A percentile compares a stretch with the other conserved stretches of the same genome.
These are phyloP conservation scores for Dacryopinax primogenitus DNA, from an alignment of 768 basidiomycete genomes.

Conservation along the genomic window DNA sequence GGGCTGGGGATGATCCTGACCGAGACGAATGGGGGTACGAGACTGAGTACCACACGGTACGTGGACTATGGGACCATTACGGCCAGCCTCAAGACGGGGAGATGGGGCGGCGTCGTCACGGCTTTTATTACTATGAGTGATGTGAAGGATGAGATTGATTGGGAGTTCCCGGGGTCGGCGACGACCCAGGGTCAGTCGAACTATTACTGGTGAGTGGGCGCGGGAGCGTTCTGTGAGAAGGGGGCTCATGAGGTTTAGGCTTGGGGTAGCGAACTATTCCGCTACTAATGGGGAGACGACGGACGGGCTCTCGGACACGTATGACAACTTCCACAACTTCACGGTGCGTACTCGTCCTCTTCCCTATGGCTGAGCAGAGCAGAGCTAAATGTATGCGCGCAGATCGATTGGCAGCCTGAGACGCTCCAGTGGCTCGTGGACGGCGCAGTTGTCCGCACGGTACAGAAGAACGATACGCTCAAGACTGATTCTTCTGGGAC, in stretches of 20 bases:
- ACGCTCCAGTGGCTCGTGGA: slow-evolving; percentile 56
- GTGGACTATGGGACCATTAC: slow-evolving; percentile 71
- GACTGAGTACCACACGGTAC: slow-evolving; percentile 66
- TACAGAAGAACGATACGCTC: slow-evolving; percentile 47
- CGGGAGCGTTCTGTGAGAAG: no score
- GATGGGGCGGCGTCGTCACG: slow-evolving; percentile 69
- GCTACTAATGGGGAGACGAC: slow-evolving; percentile 39
- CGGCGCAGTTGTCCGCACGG: slow-evolving; percentile 53
- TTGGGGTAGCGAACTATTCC: slow-evolving; percentile 21
- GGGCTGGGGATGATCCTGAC: slow-evolving; percentile 59
- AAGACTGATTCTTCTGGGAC: slow-evolving; percentile 34
- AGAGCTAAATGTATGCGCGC: slow-evolving; percentile 3
- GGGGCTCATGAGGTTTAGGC: slow-evolving; percentile 46
- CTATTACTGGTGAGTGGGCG: slow-evolving; percentile 39
- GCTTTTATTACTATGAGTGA: slow-evolving; percentile 32
- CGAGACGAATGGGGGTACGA: slow-evolving; percentile 58
- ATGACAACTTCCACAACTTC: slow-evolving; percentile 58
- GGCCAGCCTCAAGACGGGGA: slow-evolving; percentile 59
- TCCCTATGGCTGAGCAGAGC: not conserved
- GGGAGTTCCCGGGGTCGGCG: slow-evolving; percentile 58
- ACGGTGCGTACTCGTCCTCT: slow-evolving; percentile 37
- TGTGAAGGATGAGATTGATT: slow-evolving; percentile 55
- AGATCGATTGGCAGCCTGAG: slow-evolving; percentile 75
- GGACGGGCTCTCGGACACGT: slow-evolving; percentile 48
- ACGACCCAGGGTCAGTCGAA: slow-evolving; percentile 64